Evolutionary conservation across 768 basidiomycete species (phyloP).

Genomic region (Mycena pura): DNA sequence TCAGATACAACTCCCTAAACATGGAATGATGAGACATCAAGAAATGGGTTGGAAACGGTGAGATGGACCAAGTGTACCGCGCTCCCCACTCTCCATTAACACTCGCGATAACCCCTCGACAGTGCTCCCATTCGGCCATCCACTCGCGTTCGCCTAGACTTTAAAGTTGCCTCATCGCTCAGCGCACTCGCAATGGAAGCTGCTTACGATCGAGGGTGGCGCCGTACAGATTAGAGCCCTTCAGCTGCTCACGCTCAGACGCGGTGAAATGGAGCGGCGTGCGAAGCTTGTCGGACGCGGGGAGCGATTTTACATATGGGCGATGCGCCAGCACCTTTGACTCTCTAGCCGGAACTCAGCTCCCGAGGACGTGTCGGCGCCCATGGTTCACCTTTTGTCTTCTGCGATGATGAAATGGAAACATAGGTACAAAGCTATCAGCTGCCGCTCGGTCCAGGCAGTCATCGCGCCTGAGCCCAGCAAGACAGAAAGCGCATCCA

Average conservation of each 20-base stretch:
- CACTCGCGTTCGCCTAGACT: constrained; percentile 50
- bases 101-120: constrained; percentile 48
- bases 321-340: constrained; percentile 45
- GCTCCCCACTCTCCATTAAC: constrained; percentile 49
- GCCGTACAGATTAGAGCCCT: constrained; percentile 82
- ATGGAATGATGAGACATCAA: not conserved
- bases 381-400: constrained; percentile 41
- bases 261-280: constrained; percentile 79
- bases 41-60: constrained; percentile 3
- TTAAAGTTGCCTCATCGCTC: not conserved
- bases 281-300: constrained; percentile 56
- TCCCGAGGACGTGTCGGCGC: not conserved
- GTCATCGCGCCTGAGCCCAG: constrained; percentile 38
- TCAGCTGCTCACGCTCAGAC: constrained; percentile 67
- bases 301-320: constrained; percentile 75
- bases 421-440: constrained; percentile 69
- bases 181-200: not conserved
- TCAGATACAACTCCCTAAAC: constrained; percentile 72
- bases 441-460: constrained; percentile 68
- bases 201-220: constrained; percentile 69
- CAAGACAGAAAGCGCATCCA: constrained; percentile 48
- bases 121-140: constrained; percentile 66
- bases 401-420: constrained; percentile 63
- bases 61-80: constrained; percentile 70
- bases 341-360: constrained; percentile 5